Conservation (phyloP, 169 alveolate genomes). For the Prorocentrum cordatum region DNA sequence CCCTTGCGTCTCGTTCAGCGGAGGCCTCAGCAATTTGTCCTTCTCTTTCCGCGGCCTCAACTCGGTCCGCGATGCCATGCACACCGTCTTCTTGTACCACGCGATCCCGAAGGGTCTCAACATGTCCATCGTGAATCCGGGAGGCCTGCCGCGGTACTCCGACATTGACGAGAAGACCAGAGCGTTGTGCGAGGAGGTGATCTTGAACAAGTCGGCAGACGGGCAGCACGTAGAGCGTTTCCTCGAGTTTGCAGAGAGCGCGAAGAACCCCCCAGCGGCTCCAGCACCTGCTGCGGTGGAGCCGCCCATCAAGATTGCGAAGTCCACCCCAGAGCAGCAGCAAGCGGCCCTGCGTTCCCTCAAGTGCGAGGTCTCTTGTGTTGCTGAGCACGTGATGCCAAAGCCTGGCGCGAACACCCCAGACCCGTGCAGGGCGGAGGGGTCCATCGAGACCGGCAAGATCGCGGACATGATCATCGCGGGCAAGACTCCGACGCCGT, state of each 20-base stretch:
- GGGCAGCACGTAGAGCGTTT: not conserved
- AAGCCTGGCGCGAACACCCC: not conserved
- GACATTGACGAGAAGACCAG: conserved; percentile 74
- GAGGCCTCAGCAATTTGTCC: conserved; percentile 76
- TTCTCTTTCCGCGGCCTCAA: conserved; percentile 78
- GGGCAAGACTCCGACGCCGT: conserved; percentile 40
- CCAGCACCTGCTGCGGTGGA: conserved; percentile 2
- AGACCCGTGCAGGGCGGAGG: conserved; percentile 34
- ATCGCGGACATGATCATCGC: conserved; percentile 20
- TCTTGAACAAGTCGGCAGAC: conserved; percentile 67
- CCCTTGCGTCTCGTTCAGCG: conserved; percentile 46
- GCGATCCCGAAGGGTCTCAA: conserved; percentile 74
- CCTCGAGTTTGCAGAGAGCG: conserved; percentile 6
- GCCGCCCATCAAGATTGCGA: conserved; percentile 11
- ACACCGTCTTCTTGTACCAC: conserved; percentile 74
- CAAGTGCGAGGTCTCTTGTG: conserved; percentile 44
- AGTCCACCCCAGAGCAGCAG: conserved; percentile 41
- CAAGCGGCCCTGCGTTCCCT: too few species aligned
- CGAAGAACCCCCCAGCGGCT: not conserved
- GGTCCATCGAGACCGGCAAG: conserved; percentile 21
- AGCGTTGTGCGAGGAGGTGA: conserved; percentile 67
- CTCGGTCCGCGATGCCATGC: conserved; percentile 79
- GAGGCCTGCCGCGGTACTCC: conserved; percentile 75
- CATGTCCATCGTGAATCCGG: conserved; percentile 76
- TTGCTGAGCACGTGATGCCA: conserved; percentile 26